These are phyloP conservation scores for Amanita exitialis DNA, from an alignment of 768 basidiomycete genomes.

Conservation along the genomic window DNA sequence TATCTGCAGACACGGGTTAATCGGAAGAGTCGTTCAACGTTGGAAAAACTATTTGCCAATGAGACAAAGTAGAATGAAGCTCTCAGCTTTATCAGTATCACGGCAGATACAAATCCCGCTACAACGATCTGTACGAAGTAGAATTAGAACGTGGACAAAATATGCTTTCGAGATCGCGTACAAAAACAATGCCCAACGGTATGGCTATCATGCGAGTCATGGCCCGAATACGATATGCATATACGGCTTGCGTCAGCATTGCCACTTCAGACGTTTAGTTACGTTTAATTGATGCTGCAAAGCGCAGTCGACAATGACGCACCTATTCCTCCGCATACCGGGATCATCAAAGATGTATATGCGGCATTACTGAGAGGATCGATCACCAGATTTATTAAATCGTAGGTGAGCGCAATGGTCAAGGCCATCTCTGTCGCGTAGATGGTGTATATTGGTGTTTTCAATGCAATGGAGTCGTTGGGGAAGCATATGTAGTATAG, in stretches of 20 bases:
- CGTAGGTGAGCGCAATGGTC: constrained; percentile 16
- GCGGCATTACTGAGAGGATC: not conserved
- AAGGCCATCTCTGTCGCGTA: constrained; percentile 20
- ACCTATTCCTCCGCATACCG: constrained; percentile 16
- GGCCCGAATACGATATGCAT: constrained; percentile 22
- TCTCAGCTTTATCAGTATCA: not conserved
- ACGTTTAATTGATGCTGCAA: not conserved
- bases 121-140: not conserved
- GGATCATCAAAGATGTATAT: constrained; percentile 13
- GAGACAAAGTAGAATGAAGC: not conserved
- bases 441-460: constrained; percentile 18
- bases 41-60: not conserved
- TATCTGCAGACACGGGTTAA: constrained; percentile 2
- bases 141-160: not conserved
- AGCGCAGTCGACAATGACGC: not conserved
- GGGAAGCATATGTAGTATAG: constrained; percentile 23
- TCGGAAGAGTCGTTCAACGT: not conserved
- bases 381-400: constrained; percentile 7
- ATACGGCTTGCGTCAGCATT: constrained; percentile 21
- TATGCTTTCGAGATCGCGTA: not conserved
- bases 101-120: not conserved
- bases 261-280: constrained; percentile 13
- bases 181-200: constrained; percentile 3
- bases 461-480: constrained; percentile 14
- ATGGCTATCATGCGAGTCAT: constrained; percentile 14